A percentile compares a stretch with the other conserved stretches of the same genome.
phyloP scores from a whole-genome alignment of 371 early-diverging fungal genomes.

The Mucor lusitanicus region DNA sequence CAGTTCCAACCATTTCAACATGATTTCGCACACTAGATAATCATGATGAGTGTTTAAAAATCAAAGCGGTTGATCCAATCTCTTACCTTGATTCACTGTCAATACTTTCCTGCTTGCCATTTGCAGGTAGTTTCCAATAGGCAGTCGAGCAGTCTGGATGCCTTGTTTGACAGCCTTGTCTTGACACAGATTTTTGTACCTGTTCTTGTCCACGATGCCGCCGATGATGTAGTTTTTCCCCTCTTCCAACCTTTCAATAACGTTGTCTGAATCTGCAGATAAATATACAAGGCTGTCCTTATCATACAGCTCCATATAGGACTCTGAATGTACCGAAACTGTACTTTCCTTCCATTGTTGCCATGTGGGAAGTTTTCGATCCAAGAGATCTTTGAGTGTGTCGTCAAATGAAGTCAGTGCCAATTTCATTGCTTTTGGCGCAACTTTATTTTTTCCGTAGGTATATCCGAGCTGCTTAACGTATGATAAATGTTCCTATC shows the following conservation, averaged over 20 bases:
- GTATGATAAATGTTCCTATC: slow-evolving; percentile 42
- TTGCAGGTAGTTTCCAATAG: slow-evolving; percentile 81
- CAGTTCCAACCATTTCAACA: slow-evolving; percentile 59
- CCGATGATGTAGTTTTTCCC: slow-evolving; percentile 85
- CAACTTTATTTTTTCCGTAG: slow-evolving; percentile 60
- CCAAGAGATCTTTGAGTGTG: slow-evolving; percentile 30
- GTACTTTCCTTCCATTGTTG: slow-evolving; percentile 38
- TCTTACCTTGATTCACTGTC: slow-evolving; percentile 88
- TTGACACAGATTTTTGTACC: slow-evolving; percentile 81
- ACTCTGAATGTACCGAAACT: slow-evolving; percentile 27
- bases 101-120: slow-evolving; percentile 82
- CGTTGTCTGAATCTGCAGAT: slow-evolving; percentile 87
- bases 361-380: slow-evolving; percentile 45
- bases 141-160: slow-evolving; percentile 78
- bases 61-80: background rate
- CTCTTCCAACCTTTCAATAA: slow-evolving; percentile 67
- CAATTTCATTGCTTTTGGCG: slow-evolving; percentile 50
- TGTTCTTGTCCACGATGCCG: slow-evolving; percentile 93
- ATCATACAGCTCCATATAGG: slow-evolving; percentile 46
- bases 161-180: slow-evolving; percentile 75
- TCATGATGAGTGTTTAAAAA: background rate
- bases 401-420: slow-evolving; percentile 48
- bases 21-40: slow-evolving; percentile 73
- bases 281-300: slow-evolving; percentile 76
- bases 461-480: slow-evolving; percentile 18